Evolutionary conservation across 306 rosid genomes (phyloP).

Genomic region (Medicago arabica): DNA sequence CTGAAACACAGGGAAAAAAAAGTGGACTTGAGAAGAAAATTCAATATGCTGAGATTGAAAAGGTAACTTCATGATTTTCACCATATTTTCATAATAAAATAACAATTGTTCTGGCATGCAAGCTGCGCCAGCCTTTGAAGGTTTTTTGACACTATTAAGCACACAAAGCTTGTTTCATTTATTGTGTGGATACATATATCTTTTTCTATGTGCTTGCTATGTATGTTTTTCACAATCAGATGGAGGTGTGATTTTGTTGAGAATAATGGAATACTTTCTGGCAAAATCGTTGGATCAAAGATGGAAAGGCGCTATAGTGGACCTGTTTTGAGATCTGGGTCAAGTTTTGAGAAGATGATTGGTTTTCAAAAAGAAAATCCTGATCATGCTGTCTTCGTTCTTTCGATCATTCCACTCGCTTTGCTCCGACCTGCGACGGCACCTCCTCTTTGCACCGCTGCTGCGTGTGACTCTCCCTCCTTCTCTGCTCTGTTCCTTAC

Average conservation of each 20-base stretch:
- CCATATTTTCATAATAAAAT: conserved; percentile 1
- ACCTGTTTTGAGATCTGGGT: neutral
- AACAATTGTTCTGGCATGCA: conserved; percentile 15
- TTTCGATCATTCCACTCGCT: neutral
- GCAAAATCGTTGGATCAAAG: neutral
- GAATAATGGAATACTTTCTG: neutral
- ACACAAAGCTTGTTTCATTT: conserved; percentile 26
- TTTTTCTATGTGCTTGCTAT: conserved; percentile 28
- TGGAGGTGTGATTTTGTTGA: conserved; percentile 4
- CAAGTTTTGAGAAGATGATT: neutral
- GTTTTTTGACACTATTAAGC: neutral
- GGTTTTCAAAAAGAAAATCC: neutral
- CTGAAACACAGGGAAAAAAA: conserved; percentile 89
- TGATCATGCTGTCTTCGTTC: neutral
- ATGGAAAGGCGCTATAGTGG: neutral
- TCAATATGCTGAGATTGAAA: conserved; percentile 95
- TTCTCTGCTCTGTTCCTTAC: neutral
- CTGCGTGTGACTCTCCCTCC: neutral
- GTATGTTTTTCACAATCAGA: conserved; percentile 16
- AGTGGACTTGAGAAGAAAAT: conserved; percentile 95
- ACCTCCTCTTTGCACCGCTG: neutral
- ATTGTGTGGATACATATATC: conserved; percentile 17
- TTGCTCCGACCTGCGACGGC: neutral
- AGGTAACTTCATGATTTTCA: conserved; percentile 58
- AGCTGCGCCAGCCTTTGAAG: conserved; percentile 9